A percentile compares a stretch with the other conserved stretches of the same genome.
Evolutionary conservation across 192 early-diverging fungal genomes (phyloP).

Genomic region (Coemansia sp.): DNA sequence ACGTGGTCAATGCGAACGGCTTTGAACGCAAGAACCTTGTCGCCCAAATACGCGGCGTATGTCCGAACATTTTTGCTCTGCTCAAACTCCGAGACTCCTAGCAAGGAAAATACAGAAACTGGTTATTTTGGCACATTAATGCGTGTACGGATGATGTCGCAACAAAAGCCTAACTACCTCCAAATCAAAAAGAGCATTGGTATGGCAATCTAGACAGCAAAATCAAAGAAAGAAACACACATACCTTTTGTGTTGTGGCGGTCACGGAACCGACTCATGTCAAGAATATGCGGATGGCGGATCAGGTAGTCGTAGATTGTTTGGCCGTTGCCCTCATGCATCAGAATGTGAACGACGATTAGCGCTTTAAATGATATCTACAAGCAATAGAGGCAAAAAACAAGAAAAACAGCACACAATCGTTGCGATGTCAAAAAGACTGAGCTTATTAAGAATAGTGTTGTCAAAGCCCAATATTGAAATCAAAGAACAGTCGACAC

Average conservation of each 20-base stretch:
- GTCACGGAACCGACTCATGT: constrained; percentile 57
- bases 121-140: too few species aligned
- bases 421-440: neutral
- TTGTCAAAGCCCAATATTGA: too few species aligned
- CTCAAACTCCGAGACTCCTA: constrained; percentile 51
- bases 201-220: neutral
- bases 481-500: neutral
- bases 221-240: neutral
- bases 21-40: constrained; percentile 53
- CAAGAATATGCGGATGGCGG: constrained; percentile 39
- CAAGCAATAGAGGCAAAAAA: neutral
- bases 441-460: neutral
- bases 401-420: neutral
- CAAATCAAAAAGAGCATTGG: too few species aligned
- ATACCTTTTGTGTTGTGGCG: constrained; percentile 49
- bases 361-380: constrained; percentile 58
- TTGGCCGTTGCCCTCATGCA: constrained; percentile 51
- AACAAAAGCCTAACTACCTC: too few species aligned
- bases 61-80: constrained; percentile 58
- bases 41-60: constrained; percentile 54
- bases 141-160: too few species aligned
- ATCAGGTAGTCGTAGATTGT: constrained; percentile 49
- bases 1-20: constrained; percentile 55
- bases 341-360: constrained; percentile 55
- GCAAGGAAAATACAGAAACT: neutral